Evolutionary conservation across 306 rosid species (phyloP).

Genomic region (Sindora glabra): DNA sequence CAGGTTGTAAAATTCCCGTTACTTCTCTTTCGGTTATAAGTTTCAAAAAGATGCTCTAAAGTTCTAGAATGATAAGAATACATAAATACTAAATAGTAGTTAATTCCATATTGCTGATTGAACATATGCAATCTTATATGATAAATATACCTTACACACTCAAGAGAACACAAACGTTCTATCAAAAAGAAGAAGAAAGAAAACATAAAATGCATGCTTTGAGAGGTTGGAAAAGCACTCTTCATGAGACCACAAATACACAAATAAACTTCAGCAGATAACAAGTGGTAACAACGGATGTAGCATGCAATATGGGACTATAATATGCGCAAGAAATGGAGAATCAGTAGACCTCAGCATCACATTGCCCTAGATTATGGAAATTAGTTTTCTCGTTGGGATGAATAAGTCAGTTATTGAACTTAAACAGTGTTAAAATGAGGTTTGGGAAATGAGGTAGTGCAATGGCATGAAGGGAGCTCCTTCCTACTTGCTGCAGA

Average conservation of each 20-base stretch:
- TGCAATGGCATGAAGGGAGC: neutral
- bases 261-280: neutral
- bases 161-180: too few species aligned
- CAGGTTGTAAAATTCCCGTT: neutral
- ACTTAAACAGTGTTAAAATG: neutral
- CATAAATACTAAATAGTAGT: conserved; percentile 1
- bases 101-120: neutral
- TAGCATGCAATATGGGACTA: neutral
- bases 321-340: too few species aligned
- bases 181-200: too few species aligned
- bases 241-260: neutral
- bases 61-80: neutral
- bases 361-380: neutral
- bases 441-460: neutral
- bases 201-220: neutral
- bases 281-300: neutral
- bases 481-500: neutral
- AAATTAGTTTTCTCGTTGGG: neutral
- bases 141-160: neutral
- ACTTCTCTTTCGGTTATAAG: neutral
- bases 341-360: too few species aligned
- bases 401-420: neutral
- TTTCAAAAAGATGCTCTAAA: neutral
- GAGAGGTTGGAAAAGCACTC: neutral
- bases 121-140: neutral